Evolutionary conservation across 345 rosid species (phyloP).

Genomic region (Kandelia obovata): DNA sequence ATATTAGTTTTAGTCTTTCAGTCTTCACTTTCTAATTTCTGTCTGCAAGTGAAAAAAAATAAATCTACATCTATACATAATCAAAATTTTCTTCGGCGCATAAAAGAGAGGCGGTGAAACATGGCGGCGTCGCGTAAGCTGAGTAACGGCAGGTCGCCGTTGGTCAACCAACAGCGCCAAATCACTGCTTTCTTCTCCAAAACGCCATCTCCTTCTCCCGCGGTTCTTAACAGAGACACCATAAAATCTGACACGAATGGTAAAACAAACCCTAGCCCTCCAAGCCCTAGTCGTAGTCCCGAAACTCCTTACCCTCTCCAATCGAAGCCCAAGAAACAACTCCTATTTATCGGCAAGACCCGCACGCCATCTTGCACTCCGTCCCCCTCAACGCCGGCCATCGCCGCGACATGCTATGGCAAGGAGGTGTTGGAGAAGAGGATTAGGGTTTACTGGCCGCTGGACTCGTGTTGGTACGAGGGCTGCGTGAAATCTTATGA

Average conservation of each 20-base stretch:
- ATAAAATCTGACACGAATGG: slow-evolving; percentile 15
- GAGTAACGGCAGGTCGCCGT: slow-evolving; percentile 77
- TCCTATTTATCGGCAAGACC: slow-evolving; percentile 59
- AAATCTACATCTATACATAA: too few relatives aligned
- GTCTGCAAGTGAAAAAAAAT: too few relatives aligned
- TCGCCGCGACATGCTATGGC: slow-evolving; percentile 32
- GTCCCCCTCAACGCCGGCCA: slow-evolving; percentile 22
- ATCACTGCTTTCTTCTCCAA: slow-evolving; percentile 83
- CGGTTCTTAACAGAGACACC: slow-evolving; percentile 24
- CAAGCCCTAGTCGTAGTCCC: slow-evolving; percentile 41
- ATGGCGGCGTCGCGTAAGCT: slow-evolving; percentile 80
- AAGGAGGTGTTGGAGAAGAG: slow-evolving; percentile 61
- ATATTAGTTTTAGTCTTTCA: not conserved
- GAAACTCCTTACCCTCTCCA: slow-evolving; percentile 73
- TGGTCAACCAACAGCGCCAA: slow-evolving; percentile 84
- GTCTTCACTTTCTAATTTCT: not conserved
- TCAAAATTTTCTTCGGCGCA: too few relatives aligned
- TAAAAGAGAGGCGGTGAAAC: not conserved
- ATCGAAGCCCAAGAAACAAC: slow-evolving; percentile 50
- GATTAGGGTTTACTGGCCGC: slow-evolving; percentile 86
- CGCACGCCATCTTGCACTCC: slow-evolving; percentile 24
- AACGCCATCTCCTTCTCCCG: slow-evolving; percentile 40
- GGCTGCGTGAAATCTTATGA: slow-evolving; percentile 55
- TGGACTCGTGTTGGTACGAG: slow-evolving; percentile 86
- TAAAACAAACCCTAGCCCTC: slow-evolving; percentile 31